These are phyloP conservation scores for Fusarium beomiforme DNA, from an alignment of 2,329 filamentous ascomycete genomes.

Conservation along the genomic window DNA sequence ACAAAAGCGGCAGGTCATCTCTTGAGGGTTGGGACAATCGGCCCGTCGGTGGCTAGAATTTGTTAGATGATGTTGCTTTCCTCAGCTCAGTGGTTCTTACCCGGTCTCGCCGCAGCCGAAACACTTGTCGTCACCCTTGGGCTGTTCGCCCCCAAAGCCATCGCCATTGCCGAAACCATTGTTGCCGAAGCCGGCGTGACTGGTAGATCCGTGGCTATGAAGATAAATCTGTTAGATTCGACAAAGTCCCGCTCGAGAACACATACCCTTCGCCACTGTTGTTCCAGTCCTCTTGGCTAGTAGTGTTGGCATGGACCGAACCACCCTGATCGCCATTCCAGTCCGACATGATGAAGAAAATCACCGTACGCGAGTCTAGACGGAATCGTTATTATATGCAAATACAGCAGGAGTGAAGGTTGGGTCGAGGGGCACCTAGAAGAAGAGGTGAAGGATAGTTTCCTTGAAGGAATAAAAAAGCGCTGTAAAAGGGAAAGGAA, in stretches of 20 bases:
- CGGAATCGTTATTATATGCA: neutral
- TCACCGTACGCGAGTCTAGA: neutral
- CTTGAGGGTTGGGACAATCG: constrained; percentile 49
- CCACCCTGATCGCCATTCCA: constrained; percentile 19
- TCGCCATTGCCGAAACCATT: constrained; percentile 6
- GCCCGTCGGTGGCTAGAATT: constrained; percentile 44
- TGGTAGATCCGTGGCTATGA: constrained; percentile 3
- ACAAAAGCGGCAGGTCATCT: constrained; percentile 56
- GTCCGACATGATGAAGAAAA: constrained; percentile 13
- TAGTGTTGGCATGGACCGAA: constrained; percentile 1
- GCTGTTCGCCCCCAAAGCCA: constrained; percentile 2
- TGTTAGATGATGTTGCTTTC: neutral
- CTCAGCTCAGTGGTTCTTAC: constrained; percentile 32
- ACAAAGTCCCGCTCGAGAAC: neutral
- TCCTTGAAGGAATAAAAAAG: neutral
- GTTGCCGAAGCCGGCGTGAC: neutral
- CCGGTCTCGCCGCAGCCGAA: constrained; percentile 51
- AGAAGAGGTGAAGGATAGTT: neutral
- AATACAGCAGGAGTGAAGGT: neutral
- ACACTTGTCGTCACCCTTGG: constrained; percentile 39
- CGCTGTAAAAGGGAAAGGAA: neutral
- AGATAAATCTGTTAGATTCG: neutral
- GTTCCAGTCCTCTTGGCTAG: constrained; percentile 3
- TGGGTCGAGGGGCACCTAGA: neutral
- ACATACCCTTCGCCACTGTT: constrained; percentile 8